Evolutionary conservation across 495 filamentous ascomycete species (phyloP).

Genomic region (Cudoniella acicularis): DNA sequence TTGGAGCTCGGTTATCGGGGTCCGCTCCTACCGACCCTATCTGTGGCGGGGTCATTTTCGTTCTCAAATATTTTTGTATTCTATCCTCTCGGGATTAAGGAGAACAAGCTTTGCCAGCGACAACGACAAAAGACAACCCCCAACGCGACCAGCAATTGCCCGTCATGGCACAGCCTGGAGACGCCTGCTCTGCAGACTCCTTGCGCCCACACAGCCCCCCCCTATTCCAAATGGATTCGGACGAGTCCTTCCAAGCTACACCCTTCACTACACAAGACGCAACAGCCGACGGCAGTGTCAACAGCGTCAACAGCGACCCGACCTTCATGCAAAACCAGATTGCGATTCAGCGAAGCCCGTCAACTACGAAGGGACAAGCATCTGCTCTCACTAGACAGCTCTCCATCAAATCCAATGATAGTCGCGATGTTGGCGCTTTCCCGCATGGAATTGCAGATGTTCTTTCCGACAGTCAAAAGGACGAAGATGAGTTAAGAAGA

Average conservation of each 20-base stretch:
- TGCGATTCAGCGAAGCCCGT: conserved; percentile 18
- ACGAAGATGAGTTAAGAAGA: neutral
- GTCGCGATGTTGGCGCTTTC: neutral
- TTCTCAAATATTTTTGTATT: too few species aligned
- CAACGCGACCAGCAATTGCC: neutral
- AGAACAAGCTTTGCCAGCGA: too few species aligned
- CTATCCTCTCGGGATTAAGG: too few species aligned
- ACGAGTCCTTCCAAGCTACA: conserved; percentile 15
- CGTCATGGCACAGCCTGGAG: conserved; percentile 6
- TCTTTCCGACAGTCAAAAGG: neutral
- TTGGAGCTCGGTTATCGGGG: too few species aligned
- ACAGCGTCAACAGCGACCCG: conserved; percentile 2
- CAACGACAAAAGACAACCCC: neutral
- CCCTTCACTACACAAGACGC: neutral
- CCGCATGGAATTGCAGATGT: neutral
- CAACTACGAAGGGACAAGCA: conserved; percentile 6
- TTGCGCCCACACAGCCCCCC: neutral
- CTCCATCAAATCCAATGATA: conserved; percentile 17
- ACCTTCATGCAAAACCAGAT: conserved; percentile 23
- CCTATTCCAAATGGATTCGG: conserved; percentile 10
- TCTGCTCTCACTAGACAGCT: conserved; percentile 12
- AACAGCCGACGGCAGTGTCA: neutral
- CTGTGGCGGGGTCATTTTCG: too few species aligned
- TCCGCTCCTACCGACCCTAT: too few species aligned
- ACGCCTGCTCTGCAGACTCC: neutral